These are phyloP conservation scores for Mycena olivaceomarginata DNA, from an alignment of 768 basidiomycete genomes.

Conservation along the genomic window DNA sequence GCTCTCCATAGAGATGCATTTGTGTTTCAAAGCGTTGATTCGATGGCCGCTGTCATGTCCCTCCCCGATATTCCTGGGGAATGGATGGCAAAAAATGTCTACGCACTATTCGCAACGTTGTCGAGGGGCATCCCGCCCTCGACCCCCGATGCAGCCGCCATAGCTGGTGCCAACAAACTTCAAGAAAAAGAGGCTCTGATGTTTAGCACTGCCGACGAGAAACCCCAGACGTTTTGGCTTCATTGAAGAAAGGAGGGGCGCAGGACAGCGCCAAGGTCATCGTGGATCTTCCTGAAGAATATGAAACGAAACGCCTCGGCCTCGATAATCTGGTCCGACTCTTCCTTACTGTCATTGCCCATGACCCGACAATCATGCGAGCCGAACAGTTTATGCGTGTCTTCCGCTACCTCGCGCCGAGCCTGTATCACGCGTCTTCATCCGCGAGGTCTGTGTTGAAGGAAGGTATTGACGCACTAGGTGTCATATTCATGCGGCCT, in stretches of 20 bases:
- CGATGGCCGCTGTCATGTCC: constrained; percentile 72
- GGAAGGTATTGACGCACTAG: constrained; percentile 83
- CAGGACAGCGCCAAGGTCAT: constrained; percentile 64
- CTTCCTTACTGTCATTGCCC: constrained; percentile 87
- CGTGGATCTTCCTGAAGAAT: constrained; percentile 74
- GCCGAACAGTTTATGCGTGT: constrained; percentile 83
- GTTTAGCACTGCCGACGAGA: constrained; percentile 82
- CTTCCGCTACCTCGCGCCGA: constrained; percentile 73
- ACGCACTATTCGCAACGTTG: constrained; percentile 75
- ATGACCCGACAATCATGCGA: constrained; percentile 79
- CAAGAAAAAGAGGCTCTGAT: constrained; percentile 85
- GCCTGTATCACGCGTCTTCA: constrained; percentile 74
- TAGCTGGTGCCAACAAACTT: constrained; percentile 75
- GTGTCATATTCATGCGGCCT: constrained; percentile 69
- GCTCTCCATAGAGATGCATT: constrained; percentile 84
- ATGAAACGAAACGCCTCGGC: constrained; percentile 72
- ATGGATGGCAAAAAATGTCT: constrained; percentile 75
- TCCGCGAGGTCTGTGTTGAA: constrained; percentile 73
- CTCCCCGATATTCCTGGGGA: constrained; percentile 68
- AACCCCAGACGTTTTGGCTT: constrained; percentile 81
- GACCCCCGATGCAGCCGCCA: constrained; percentile 78
- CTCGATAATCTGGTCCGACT: constrained; percentile 82
- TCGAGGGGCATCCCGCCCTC: constrained; percentile 61
- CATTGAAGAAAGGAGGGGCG: constrained; percentile 66
- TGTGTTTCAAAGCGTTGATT: constrained; percentile 83